Evolutionary conservation across 352 stramenopile genomes (phyloP).

Genomic region (Pythium guiyangense): DNA sequence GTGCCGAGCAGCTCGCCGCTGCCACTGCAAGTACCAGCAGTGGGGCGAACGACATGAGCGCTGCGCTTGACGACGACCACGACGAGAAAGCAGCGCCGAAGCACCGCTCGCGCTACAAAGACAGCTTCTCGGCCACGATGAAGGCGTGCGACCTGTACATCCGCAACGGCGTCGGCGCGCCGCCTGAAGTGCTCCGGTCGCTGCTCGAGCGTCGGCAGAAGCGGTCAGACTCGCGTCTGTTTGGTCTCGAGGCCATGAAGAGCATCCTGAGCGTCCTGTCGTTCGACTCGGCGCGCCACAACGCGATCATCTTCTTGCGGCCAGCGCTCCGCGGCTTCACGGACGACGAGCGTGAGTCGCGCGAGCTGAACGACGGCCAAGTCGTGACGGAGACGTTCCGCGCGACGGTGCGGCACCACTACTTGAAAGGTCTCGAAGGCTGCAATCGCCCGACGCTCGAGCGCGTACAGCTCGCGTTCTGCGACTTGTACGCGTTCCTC

Average conservation of each 20-base stretch:
- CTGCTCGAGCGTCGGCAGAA: slow-evolving; percentile 72
- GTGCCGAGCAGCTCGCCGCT: slow-evolving; percentile 1
- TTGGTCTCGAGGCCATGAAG: slow-evolving; percentile 81
- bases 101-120: slow-evolving; percentile 42
- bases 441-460: slow-evolving; percentile 62
- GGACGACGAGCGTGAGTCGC: slow-evolving; percentile 78
- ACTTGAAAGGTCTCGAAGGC: slow-evolving; percentile 83
- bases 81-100: slow-evolving; percentile 21
- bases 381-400: slow-evolving; percentile 81
- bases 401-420: slow-evolving; percentile 81
- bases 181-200: slow-evolving; percentile 65
- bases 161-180: slow-evolving; percentile 72
- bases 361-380: slow-evolving; percentile 70
- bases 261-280: slow-evolving; percentile 62
- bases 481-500: slow-evolving; percentile 69
- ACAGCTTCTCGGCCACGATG: slow-evolving; percentile 73
- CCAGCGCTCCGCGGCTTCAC: slow-evolving; percentile 82
- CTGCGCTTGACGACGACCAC: slow-evolving; percentile 11
- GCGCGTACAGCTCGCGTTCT: slow-evolving; percentile 62
- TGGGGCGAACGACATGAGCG: not conserved
- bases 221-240: slow-evolving; percentile 67
- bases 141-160: slow-evolving; percentile 87
- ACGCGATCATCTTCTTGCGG: slow-evolving; percentile 75
- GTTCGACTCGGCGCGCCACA: slow-evolving; percentile 75
- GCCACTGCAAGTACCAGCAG: not conserved